Evolutionary conservation across 768 basidiomycete genomes (phyloP), one percentile per base, ranked within the genome.

Genomic region (Xerocomellus intermedius): DNA sequence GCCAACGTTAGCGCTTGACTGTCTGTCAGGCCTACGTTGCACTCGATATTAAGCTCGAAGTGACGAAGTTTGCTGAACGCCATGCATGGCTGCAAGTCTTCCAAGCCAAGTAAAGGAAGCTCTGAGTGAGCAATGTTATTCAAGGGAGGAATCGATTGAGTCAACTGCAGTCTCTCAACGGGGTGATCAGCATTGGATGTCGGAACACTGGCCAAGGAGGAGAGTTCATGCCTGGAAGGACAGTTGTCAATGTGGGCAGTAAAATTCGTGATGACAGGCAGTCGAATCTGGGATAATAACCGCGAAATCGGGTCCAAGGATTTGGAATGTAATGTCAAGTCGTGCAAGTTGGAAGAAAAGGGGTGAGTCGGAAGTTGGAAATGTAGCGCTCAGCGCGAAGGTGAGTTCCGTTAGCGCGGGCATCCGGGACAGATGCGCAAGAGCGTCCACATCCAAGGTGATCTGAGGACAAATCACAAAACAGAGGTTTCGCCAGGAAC

Each of bases 351-450:
- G 36, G 24, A 24, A 50, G 55, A 0, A 6, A 12, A 48, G 26
- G 0, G 33, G 21, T 9, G 41, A 19, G 4, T 10, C 9, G n/a
- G 46, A 39, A 17, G 17, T 22, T 14, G 13, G 21, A 10, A 24
- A 42, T 10, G 32, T 24, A 16, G 1, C 7, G 8, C n/a, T 28
- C 17, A 21, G n/a, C 1, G 8, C 19, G 21, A 44, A 49, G 1
- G 4, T 1, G n/a, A 50, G 24, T 3, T 14, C 12, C 2, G 42
- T 39, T 16, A 30, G 42, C 2, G 28, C 21, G 10, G 52, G 46
- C 44, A 51, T 42, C 24, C 45, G 24, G 16, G 52, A 47, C 19
- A 57, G 38, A 32, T 54, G 48, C 7, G 8, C n/a, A 7, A 60
- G 44, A n/a, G 30, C 22, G 13, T 42, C n/a, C 24, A 42, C 12